A percentile compares a stretch with the other conserved stretches of the same genome.
Evolutionary conservation across 2,329 filamentous ascomycete genomes (phyloP).

Genomic region (Leptographium procerum): DNA sequence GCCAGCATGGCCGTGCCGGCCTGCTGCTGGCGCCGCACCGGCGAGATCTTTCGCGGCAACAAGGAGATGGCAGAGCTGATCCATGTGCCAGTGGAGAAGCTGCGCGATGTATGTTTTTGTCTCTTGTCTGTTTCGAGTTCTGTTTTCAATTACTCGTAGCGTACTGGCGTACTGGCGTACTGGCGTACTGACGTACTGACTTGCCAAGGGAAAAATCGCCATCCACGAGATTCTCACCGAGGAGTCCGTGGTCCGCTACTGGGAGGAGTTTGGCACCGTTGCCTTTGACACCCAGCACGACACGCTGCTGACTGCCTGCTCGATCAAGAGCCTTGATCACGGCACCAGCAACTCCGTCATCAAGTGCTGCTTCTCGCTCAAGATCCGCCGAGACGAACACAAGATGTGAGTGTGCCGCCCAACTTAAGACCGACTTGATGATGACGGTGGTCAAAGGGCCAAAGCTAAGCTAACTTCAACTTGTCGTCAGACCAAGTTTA

Average conservation of each 20-base stretch:
- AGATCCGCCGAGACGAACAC: constrained; percentile 85
- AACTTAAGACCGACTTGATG: not conserved
- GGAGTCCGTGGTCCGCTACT: constrained; percentile 90
- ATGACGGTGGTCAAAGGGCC: too few relatives aligned
- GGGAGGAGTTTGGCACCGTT: constrained; percentile 98
- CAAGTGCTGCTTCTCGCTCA: constrained; percentile 95
- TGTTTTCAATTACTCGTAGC: too few relatives aligned
- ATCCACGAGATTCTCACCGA: constrained; percentile 94
- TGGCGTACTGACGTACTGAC: too few relatives aligned
- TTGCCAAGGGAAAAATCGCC: constrained; percentile 87
- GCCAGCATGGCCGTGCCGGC: constrained; percentile 98
- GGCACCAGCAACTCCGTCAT: constrained; percentile 61
- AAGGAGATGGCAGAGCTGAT: constrained; percentile 98
- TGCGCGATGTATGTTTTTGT: too few relatives aligned
- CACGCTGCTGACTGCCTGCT: constrained; percentile 87
- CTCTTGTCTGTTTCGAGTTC: too few relatives aligned
- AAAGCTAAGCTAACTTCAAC: constrained; percentile 20
- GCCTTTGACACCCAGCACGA: constrained; percentile 92
- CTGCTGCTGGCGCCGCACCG: constrained; percentile 92
- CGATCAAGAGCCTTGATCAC: constrained; percentile 69
- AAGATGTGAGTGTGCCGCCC: constrained; percentile 64
- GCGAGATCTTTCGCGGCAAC: constrained; percentile 94
- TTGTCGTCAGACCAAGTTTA: constrained; percentile 59
- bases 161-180: too few relatives aligned
- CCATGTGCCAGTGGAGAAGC: constrained; percentile 76